These are phyloP conservation scores for Dinochytrium kinnereticum DNA, from an alignment of 371 early-diverging fungal species.

Conservation along the genomic window DNA sequence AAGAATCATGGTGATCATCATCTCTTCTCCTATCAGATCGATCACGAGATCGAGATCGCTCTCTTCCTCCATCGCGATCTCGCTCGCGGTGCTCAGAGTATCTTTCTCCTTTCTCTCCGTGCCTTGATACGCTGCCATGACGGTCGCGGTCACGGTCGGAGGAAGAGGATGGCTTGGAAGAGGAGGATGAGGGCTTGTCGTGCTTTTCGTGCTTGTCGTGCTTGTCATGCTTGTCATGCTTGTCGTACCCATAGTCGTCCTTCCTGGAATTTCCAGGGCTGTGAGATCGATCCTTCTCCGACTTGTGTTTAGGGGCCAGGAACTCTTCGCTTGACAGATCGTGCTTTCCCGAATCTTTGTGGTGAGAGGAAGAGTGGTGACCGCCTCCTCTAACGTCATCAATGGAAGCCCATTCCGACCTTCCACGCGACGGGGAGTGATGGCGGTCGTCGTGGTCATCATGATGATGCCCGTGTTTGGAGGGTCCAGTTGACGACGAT, in stretches of 20 bases:
- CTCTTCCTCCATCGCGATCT: neutral
- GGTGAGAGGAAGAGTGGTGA: neutral
- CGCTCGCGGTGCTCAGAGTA: conserved; percentile 8
- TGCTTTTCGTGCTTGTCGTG: neutral
- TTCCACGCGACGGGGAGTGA: neutral
- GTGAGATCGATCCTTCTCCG: conserved; percentile 1
- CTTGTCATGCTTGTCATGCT: conserved; percentile 4
- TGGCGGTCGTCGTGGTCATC: conserved; percentile 14
- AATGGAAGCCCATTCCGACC: conserved; percentile 14
- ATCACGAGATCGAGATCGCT: neutral
- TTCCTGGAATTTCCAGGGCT: conserved; percentile 1
- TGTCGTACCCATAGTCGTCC: conserved; percentile 5
- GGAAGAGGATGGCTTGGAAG: no score
- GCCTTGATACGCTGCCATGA: neutral
- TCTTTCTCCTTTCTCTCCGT: neutral
- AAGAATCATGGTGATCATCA: neutral
- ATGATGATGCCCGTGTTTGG: neutral
- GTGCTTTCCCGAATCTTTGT: neutral
- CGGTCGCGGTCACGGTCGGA: conserved; percentile 10
- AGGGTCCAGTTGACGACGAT: neutral
- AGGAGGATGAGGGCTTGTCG: neutral
- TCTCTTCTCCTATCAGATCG: neutral
- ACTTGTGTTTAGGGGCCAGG: conserved; percentile 1
- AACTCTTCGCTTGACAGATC: conserved; percentile 10
- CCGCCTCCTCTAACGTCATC: neutral